A percentile compares a stretch with the other conserved stretches of the same genome.
Evolutionary conservation across 176 grass and related monocot species (phyloP).

Genomic region (Musa acuminata): DNA sequence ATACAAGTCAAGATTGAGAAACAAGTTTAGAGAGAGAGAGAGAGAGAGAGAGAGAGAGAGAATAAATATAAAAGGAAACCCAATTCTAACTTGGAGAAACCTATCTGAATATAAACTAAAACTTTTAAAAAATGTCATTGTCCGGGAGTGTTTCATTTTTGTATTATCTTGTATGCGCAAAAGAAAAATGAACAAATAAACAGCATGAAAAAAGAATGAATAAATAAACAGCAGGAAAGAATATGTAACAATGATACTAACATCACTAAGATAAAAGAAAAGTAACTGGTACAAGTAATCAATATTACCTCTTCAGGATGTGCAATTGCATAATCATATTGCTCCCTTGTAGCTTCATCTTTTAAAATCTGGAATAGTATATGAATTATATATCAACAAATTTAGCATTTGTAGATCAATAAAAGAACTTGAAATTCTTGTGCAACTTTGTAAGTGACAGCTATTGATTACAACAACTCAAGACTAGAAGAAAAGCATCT

Average conservation of each 20-base stretch:
- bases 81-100: too few species aligned
- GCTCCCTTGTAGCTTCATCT: constrained; percentile 78
- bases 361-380: constrained; percentile 54
- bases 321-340: constrained; percentile 97
- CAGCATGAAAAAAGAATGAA: not conserved
- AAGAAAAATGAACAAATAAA: not conserved
- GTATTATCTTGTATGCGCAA: not conserved
- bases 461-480: not conserved
- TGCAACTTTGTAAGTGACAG: not conserved
- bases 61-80: too few species aligned
- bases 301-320: constrained; percentile 88
- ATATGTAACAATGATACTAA: not conserved
- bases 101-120: too few species aligned
- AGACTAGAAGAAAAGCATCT: not conserved
- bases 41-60: too few species aligned
- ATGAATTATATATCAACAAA: not conserved
- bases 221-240: not conserved
- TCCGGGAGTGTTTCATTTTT: not conserved
- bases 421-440: not conserved
- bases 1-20: too few species aligned
- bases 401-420: too few species aligned
- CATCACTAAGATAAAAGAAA: not conserved
- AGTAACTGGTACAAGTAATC: not conserved
- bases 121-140: too few species aligned
- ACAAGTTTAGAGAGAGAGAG: too few species aligned